These are phyloP conservation scores for Aspergillus heteromorphus DNA, from an alignment of 495 filamentous ascomycete species.

Conservation along the genomic window DNA sequence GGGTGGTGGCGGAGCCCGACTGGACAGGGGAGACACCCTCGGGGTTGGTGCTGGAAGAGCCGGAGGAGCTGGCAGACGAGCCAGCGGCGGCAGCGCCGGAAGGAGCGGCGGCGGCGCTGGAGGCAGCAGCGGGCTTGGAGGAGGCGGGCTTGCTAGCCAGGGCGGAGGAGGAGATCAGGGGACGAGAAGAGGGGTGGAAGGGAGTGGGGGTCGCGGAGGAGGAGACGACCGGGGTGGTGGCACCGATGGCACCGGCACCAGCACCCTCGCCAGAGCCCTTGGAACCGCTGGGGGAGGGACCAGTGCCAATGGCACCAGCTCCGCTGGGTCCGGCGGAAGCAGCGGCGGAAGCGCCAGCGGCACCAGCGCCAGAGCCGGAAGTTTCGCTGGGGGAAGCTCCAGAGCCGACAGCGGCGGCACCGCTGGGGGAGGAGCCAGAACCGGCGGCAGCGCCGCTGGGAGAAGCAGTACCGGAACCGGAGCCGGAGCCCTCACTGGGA, in stretches of 20 bases:
- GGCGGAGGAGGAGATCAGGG: slow-evolving; percentile 3
- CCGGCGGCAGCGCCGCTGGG: slow-evolving; percentile 5
- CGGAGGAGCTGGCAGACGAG: background rate
- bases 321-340: background rate
- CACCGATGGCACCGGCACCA: background rate
- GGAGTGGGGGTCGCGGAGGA: background rate
- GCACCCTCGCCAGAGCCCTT: background rate
- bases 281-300: background rate
- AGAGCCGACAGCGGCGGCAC: background rate
- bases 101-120: background rate
- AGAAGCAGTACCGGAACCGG: background rate
- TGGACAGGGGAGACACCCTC: slow-evolving; percentile 1
- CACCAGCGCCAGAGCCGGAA: background rate
- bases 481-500: background rate
- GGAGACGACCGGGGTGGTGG: slow-evolving; percentile 38
- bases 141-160: background rate
- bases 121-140: slow-evolving; percentile 4
- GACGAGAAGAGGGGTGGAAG: background rate
- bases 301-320: background rate
- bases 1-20: slow-evolving; percentile 40
- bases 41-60: slow-evolving; percentile 9
- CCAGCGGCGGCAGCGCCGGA: background rate
- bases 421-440: slow-evolving; percentile 25
- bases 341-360: background rate
- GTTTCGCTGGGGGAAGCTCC: background rate